phyloP scores from a whole-genome alignment of 305 asterid species.

The Fraxinus paxiana region DNA sequence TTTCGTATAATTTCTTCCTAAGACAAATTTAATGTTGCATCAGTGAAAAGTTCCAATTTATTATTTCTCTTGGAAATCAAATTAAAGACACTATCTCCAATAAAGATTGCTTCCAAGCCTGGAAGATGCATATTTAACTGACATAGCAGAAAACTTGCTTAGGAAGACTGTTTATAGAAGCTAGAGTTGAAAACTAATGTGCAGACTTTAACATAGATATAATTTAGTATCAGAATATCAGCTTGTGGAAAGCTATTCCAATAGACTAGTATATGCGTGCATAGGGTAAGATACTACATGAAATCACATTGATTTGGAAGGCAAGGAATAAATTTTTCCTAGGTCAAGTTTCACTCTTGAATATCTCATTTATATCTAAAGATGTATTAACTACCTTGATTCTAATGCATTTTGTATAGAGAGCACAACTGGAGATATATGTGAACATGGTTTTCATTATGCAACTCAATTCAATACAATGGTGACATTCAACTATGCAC shows the following conservation, averaged over 20 bases:
- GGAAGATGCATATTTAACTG: not conserved
- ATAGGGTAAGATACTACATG: not conserved
- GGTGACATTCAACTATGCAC: not conserved
- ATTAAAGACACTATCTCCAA: not conserved
- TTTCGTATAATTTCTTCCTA: not conserved
- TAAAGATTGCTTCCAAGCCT: not conserved
- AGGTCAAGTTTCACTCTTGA: not conserved
- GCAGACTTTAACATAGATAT: not conserved
- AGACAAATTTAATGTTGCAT: not conserved
- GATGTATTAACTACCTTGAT: not conserved
- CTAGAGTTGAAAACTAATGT: not conserved
- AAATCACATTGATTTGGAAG: not conserved
- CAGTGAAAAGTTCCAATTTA: not conserved
- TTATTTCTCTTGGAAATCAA: not conserved
- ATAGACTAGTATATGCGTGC: not conserved
- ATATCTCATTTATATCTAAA: not conserved
- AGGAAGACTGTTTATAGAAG: not conserved
- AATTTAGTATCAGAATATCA: not conserved
- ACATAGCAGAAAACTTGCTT: not conserved
- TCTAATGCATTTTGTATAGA: not conserved
- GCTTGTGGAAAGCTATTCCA: not conserved
- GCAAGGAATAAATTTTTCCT: not conserved
- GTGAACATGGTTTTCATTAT: not conserved
- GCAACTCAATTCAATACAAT: not conserved
- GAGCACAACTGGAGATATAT: not conserved